Evolutionary conservation across 2,329 filamentous ascomycete genomes (phyloP).

Genomic region (Myriosclerotinia scirpicola): DNA sequence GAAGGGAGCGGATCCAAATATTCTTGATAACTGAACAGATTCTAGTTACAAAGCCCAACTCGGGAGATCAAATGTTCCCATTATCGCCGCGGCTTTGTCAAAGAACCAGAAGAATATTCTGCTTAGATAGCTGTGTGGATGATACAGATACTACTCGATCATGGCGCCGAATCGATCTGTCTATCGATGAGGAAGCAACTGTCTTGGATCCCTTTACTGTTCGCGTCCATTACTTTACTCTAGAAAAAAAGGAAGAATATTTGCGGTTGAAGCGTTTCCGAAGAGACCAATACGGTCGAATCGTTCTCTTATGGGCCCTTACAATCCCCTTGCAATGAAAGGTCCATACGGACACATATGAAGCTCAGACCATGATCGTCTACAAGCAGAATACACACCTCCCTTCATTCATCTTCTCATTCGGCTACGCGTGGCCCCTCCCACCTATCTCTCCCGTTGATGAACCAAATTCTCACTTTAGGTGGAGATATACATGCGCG

Average conservation of each 20-base stretch:
- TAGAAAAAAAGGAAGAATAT: too few species aligned
- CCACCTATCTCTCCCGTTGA: not conserved
- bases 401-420: not conserved
- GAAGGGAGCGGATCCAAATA: constrained; percentile 14
- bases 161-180: too few species aligned
- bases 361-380: not conserved
- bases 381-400: not conserved
- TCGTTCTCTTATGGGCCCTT: not conserved
- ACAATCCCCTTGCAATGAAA: not conserved
- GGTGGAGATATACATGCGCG: constrained; percentile 21
- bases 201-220: too few species aligned
- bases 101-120: too few species aligned
- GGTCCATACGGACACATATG: not conserved
- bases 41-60: not conserved
- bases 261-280: not conserved
- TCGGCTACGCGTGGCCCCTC: not conserved
- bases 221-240: too few species aligned
- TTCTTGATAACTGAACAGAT: not conserved
- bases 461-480: constrained; percentile 13
- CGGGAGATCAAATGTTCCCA: too few species aligned
- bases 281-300: not conserved
- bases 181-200: too few species aligned
- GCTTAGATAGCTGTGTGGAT: too few species aligned
- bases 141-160: too few species aligned
- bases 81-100: too few species aligned